Evolutionary conservation across 2,329 filamentous ascomycete genomes (phyloP).

Genomic region (Westerdykella ornata): DNA sequence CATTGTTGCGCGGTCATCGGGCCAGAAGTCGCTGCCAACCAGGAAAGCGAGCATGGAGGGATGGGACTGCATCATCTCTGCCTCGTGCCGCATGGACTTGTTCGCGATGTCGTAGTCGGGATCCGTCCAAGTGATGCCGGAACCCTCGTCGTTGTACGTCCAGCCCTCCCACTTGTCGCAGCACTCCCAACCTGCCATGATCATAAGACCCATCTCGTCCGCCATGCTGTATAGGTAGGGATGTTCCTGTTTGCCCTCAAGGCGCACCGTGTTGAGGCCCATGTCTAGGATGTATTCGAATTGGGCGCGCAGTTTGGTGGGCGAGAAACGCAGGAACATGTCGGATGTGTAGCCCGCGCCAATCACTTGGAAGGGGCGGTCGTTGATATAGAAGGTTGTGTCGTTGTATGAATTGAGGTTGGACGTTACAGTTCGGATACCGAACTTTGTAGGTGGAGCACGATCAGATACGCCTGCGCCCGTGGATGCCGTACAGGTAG

Average conservation of each 20-base stretch:
- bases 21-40: slow-evolving; percentile 59
- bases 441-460: slow-evolving; percentile 40
- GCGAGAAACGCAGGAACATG: slow-evolving; percentile 55
- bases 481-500: slow-evolving; percentile 25
- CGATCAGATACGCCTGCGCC: slow-evolving; percentile 29
- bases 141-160: slow-evolving; percentile 52
- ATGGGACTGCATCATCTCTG: slow-evolving; percentile 53
- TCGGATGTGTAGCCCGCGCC: slow-evolving; percentile 57
- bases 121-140: slow-evolving; percentile 45
- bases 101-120: slow-evolving; percentile 52
- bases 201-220: slow-evolving; percentile 55
- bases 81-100: slow-evolving; percentile 54
- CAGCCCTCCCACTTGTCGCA: slow-evolving; percentile 64
- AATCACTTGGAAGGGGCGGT: slow-evolving; percentile 52
- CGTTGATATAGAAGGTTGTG: slow-evolving; percentile 52
- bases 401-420: slow-evolving; percentile 49
- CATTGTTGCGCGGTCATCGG: slow-evolving; percentile 50
- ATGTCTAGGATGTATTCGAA: slow-evolving; percentile 53
- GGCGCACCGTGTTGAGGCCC: slow-evolving; percentile 56
- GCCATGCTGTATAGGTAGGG: slow-evolving; percentile 54
- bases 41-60: slow-evolving; percentile 54
- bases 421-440: slow-evolving; percentile 51
- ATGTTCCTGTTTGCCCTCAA: slow-evolving; percentile 61
- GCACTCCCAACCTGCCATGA: slow-evolving; percentile 59
- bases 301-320: slow-evolving; percentile 43